Evolutionary conservation across 805 yeast genomes (phyloP).

Genomic region (Candida dajiaensis): DNA sequence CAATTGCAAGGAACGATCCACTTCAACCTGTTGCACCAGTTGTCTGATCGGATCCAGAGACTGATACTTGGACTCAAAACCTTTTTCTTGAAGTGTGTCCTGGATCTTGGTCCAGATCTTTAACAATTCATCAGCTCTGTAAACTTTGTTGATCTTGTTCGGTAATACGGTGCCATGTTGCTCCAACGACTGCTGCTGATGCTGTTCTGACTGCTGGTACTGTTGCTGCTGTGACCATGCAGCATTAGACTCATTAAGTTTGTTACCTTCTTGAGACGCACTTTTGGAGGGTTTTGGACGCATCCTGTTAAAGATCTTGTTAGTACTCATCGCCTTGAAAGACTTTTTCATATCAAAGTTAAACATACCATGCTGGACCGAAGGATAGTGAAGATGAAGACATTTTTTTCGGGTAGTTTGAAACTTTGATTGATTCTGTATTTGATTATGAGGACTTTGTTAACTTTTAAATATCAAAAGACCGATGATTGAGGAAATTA

Average conservation of each 20-base stretch:
- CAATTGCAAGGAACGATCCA: conserved; percentile 14
- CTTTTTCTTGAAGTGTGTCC: conserved; percentile 24
- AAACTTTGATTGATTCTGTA: neutral
- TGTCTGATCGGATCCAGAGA: conserved; percentile 25
- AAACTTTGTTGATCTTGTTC: conserved; percentile 37
- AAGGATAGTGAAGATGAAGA: conserved; percentile 27
- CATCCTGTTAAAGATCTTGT: conserved; percentile 23
- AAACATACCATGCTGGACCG: conserved; percentile 27
- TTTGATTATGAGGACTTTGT: no score
- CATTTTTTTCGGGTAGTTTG: conserved; percentile 11
- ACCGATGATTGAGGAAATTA: no score
- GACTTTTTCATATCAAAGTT: no score
- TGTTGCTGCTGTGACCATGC: conserved; percentile 1
- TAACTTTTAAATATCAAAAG: no score
- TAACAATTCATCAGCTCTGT: conserved; percentile 48
- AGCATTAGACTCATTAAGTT: neutral
- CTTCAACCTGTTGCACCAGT: conserved; percentile 17
- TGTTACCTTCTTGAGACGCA: conserved; percentile 5
- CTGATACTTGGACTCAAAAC: conserved; percentile 26
- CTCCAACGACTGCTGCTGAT: neutral
- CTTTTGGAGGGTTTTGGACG: conserved; percentile 24
- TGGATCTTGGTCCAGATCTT: conserved; percentile 41
- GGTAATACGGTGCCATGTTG: conserved; percentile 19
- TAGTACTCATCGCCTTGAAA: conserved; percentile 5
- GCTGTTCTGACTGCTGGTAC: neutral